Evolutionary conservation across 306 rosid genomes (phyloP).

Genomic region (Cicer pinnatifidum): DNA sequence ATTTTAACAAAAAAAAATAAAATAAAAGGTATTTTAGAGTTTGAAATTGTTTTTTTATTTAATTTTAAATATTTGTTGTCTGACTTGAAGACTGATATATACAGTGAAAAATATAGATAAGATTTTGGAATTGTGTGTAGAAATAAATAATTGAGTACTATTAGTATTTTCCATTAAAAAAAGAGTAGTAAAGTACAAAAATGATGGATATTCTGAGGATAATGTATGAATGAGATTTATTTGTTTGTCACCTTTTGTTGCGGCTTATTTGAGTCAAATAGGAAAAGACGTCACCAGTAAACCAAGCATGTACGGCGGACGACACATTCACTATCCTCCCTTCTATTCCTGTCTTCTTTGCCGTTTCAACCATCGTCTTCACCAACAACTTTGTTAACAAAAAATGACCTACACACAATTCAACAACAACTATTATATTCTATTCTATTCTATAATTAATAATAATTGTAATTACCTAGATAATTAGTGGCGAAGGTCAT

Average conservation of each 20-base stretch:
- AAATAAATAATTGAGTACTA: no score
- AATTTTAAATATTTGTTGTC: no score
- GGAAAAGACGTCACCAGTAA: conserved; percentile 65
- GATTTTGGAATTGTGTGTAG: no score
- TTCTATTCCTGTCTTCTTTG: conserved; percentile 60
- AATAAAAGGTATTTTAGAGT: no score
- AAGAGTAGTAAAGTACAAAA: no score
- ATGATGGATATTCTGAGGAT: no score
- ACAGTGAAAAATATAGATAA: no score
- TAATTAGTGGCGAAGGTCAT: conserved; percentile 94
- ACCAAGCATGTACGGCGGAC: conserved; percentile 80
- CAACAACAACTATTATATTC: not conserved
- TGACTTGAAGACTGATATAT: no score
- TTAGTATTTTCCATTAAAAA: no score
- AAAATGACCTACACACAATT: conserved; percentile 69
- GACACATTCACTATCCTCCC: conserved; percentile 89
- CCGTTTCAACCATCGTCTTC: conserved; percentile 73
- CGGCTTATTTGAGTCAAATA: conserved; percentile 70
- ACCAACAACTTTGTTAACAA: conserved; percentile 69
- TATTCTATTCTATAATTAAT: not conserved
- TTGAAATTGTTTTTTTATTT: no score
- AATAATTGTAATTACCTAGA: conserved; percentile 49
- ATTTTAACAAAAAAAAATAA: no score
- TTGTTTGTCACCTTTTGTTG: conserved; percentile 51
- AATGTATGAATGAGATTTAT: not conserved